Base-by-base conservation (phyloP, 768 basidiomycete genomes). In the Amanita pallidorosea region DNA sequence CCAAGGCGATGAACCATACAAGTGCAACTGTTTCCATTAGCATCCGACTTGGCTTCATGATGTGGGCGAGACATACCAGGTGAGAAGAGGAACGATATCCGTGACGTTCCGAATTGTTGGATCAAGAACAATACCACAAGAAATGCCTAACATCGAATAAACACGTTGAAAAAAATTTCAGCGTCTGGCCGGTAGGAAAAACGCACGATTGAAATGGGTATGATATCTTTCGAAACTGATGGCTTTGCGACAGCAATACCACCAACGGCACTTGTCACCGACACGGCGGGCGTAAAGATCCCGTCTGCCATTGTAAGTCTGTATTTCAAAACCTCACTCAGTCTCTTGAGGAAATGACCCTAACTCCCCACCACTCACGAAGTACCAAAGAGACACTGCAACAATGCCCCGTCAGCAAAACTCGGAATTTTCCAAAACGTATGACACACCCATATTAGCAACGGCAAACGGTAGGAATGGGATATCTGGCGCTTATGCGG, bases 251-350 rank as follows among this genome's bases (percentile, higher is more conserved):
- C 75, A 1, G 71, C 80, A 53, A 86, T 80, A 20, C 85, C 83
- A 12, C 68, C 75, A 4, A 85, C 80, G 5, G 82, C 83, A 38
- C 77, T 79, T 0, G 79, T 81, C 7, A 85, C 78, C 0, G 80
- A 81, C 3, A 85, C 82, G 4, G 83, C 81, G 3, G 82, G 80
- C 1, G 82, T 84, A 33, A 85, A 72, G 23, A 83, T 65, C 27
- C 84, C 83, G 54, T 86, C 83, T 0, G 81, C 76, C 67, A 85
- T 73, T 0, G 82, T 83, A 41, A 85, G 64, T 13, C 76, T 74
- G 15, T 36, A 17, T 38, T 2, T 3, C n/a, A n/a, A n/a, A n/a
- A 9, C 44, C 7, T 31, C n/a, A 82, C 0, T 45, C 18, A 48
- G 35, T 25, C 18, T 25, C 55, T 41, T 8, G 27, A 23, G 18